phyloP scores from a whole-genome alignment of 345 rosid genomes.

The Euphorbia peplus region DNA sequence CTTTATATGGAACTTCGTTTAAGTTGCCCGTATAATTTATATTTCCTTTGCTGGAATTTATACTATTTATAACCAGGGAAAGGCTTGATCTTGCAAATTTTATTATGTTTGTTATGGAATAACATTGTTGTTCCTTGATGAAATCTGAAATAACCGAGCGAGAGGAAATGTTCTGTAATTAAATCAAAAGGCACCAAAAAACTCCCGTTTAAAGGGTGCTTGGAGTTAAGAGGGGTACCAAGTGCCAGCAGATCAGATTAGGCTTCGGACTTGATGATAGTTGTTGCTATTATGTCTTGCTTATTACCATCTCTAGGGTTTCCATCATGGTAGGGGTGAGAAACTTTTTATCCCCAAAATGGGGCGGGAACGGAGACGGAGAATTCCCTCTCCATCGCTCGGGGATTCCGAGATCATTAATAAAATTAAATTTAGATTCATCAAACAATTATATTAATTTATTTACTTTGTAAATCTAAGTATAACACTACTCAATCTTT shows the following conservation, averaged over 20 bases:
- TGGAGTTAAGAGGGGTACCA: not conserved
- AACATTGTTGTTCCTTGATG: not conserved
- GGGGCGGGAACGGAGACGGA: too few relatives aligned
- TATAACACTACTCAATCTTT: too few relatives aligned
- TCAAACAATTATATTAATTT: too few relatives aligned
- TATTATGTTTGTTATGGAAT: not conserved
- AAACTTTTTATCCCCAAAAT: too few relatives aligned
- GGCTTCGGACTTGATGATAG: not conserved
- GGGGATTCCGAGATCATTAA: too few relatives aligned
- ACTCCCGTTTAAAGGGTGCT: not conserved
- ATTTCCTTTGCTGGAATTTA: not conserved
- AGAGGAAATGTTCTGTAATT: not conserved
- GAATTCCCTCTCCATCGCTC: too few relatives aligned
- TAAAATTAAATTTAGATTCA: too few relatives aligned
- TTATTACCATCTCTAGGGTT: not conserved
- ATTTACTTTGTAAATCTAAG: too few relatives aligned
- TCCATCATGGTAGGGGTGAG: too few relatives aligned
- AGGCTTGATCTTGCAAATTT: not conserved
- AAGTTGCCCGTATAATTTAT: not conserved
- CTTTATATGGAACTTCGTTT: not conserved
- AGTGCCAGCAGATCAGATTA: not conserved
- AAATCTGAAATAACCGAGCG: not conserved
- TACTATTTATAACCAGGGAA: not conserved
- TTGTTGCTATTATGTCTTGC: not conserved
- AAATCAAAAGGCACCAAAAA: not conserved